Evolutionary conservation across 352 stramenopile genomes (phyloP).

Genomic region (Phytophthora pseudosyringae): DNA sequence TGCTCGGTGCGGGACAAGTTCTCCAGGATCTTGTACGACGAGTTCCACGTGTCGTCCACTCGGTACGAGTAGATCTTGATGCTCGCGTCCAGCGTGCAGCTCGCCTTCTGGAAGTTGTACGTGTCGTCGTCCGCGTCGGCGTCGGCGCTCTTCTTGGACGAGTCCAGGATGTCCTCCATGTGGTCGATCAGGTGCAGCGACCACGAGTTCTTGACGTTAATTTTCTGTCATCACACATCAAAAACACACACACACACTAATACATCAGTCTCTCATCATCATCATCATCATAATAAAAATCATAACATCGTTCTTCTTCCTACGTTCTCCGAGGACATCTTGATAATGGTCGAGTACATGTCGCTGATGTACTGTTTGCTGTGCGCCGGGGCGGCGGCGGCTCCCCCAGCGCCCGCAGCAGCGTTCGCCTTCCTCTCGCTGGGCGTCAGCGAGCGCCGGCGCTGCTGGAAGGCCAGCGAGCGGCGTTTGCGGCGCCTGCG

Average conservation of each 20-base stretch:
- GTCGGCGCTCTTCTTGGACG: conserved; percentile 47
- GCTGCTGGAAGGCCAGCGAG: conserved; percentile 77
- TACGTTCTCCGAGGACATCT: conserved; percentile 93
- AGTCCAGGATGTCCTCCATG: conserved; percentile 94
- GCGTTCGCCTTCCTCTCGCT: conserved; percentile 35
- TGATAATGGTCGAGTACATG: conserved; percentile 94
- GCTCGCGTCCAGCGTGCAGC: conserved; percentile 97
- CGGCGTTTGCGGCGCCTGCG: conserved; percentile 62
- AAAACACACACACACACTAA: conserved; percentile 2
- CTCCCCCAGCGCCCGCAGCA: background rate
- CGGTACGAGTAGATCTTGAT: conserved; percentile 99
- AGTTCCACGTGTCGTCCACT: conserved; percentile 98
- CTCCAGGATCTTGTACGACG: conserved; percentile 98
- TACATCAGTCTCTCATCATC: background rate
- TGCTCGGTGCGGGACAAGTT: conserved; percentile 93
- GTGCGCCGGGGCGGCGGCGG: conserved; percentile 20
- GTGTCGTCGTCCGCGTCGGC: conserved; percentile 56
- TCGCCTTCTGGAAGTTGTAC: conserved; percentile 98
- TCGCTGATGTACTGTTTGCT: conserved; percentile 88
- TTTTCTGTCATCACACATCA: conserved; percentile 81
- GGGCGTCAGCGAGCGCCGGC: conserved; percentile 71
- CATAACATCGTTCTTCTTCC: conserved; percentile 2
- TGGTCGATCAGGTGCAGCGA: conserved; percentile 97
- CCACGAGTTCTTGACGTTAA: conserved; percentile 98
- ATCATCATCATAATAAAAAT: background rate